Evolutionary conservation across 2,329 filamentous ascomycete species (phyloP).

Genomic region (Stemphylium lycopersici): DNA sequence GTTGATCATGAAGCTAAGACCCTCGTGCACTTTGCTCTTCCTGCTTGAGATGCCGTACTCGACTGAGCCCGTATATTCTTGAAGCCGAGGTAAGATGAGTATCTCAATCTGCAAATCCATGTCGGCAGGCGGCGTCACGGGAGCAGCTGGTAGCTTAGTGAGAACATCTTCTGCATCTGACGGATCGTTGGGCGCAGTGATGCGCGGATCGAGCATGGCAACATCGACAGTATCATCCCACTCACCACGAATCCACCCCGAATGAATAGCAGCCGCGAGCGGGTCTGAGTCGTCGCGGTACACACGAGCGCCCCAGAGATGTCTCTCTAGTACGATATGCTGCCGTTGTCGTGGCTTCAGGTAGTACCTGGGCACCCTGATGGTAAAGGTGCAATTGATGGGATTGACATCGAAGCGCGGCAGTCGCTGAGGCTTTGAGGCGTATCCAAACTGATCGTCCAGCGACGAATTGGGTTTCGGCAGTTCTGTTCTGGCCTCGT

Average conservation of each 20-base stretch:
- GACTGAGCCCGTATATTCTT: slow-evolving; percentile 75
- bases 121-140: slow-evolving; percentile 67
- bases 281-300: slow-evolving; percentile 97
- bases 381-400: slow-evolving; percentile 82
- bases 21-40: slow-evolving; percentile 82
- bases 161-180: slow-evolving; percentile 52
- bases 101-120: slow-evolving; percentile 88
- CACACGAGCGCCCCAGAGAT: slow-evolving; percentile 90
- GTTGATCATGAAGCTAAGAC: slow-evolving; percentile 85
- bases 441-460: slow-evolving; percentile 63
- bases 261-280: slow-evolving; percentile 89
- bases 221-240: slow-evolving; percentile 81
- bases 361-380: slow-evolving; percentile 83
- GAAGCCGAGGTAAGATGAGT: slow-evolving; percentile 78
- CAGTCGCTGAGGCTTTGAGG: slow-evolving; percentile 70
- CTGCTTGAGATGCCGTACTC: slow-evolving; percentile 83
- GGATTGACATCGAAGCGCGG: slow-evolving; percentile 79
- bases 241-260: slow-evolving; percentile 88
- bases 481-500: slow-evolving; percentile 68
- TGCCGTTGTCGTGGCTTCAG: slow-evolving; percentile 73
- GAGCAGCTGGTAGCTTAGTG: slow-evolving; percentile 54
- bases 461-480: slow-evolving; percentile 50
- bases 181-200: slow-evolving; percentile 53
- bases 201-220: slow-evolving; percentile 65
- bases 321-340: slow-evolving; percentile 80